Evolutionary conservation across 331 rosid species (phyloP), one percentile per base, ranked within the genome.

Genomic region (Pyracantha coccinea): DNA sequence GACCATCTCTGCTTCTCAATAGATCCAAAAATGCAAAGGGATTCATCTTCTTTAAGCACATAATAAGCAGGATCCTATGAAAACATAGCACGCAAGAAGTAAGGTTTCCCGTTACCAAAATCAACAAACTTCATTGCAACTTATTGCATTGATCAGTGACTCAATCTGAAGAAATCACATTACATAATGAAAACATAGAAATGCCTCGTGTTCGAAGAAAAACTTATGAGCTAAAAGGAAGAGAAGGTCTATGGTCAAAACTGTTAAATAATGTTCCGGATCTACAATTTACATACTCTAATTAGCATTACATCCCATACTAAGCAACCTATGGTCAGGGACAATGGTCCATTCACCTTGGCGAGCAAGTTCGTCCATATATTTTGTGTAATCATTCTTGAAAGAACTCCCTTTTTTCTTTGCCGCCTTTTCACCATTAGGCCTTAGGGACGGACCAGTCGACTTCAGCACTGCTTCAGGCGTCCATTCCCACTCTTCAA

Each of bases 1-100:
- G 98, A 93, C 98, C 98, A 93, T 72, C 98, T 86, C 72, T 93
- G 97, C 89, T 93, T 93, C 71, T 93, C 98, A 79, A 93, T 87
- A 50, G 98, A 6, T 62, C 98, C 98, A 81, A 93, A 93, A 65
- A 93, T 93, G 82, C 98, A 93, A 23, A 97, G 98, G 69, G 98
- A 89, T 9, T 71, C 68, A 75, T 93, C 91, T 84, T 93, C 98
- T 66, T 87, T 88, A 54, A 93, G 92, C 68, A 93, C 84, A 75
- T 84, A 93, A 78, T 93, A 93, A 14, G 77, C 89, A 66, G 97
- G 96, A 85, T 93, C 97, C 98, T 93, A 73, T 20, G 53, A 72
- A 27, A 68, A 68, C 58, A 82, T 1, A 71, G 66, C 19, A 75
- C 60, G 75, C n/a, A 33, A 69, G 8, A 50, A 78, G 64, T 64